Base-by-base conservation (phyloP, 148 eudicot species). In the Cornus kousa region DNA sequence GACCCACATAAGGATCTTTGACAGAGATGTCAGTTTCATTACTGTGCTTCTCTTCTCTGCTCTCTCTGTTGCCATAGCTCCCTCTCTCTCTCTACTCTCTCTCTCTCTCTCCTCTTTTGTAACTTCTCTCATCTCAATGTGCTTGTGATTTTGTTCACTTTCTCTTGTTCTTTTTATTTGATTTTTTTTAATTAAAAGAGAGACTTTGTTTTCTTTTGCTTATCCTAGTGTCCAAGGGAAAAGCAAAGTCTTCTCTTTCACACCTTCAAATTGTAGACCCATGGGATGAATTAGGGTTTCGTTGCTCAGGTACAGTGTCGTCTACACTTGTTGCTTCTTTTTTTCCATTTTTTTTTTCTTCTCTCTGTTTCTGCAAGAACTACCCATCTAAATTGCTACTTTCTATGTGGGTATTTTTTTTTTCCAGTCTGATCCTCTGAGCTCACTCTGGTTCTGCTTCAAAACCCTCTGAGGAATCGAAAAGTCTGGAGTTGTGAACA, bases 161-260 rank as follows among this genome's bases (percentile, higher is more conserved):
- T 50, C 73, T 19, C 7, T 62, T 19, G 23, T 62, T 62, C 78
- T 24, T 66, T 75, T 75, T 14, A 22, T 14, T 22, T 16, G 13
- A 57, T 43, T 80, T 40, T 40, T 57, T 75, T 40, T 62, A 80
- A 64, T 74, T 32, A 77, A 83, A 85, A 74, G 68, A 80, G 80
- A 80, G 72, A 57, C 82, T 80, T 80, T 86, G 86, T 87, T 82
- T 72, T 81, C 86, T 84, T 84, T 87, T 87, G 84, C 31, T 60
- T 57, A 60, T 57, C 77, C 77, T 32, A 37, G 20, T 43, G 43
- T 35, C 68, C 68, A 60, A 74, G 60, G 20, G 68, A 23, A 43
- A 24, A 24, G 67, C 50, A 3, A 57, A 74, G 3, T 32, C 77
- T 74, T 57, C 76, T 32, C 50, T 60, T 60, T 59, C 77, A 74